Conservation (phyloP, 176 grass and related monocot species). For the Pontederia crassipes region DNA sequence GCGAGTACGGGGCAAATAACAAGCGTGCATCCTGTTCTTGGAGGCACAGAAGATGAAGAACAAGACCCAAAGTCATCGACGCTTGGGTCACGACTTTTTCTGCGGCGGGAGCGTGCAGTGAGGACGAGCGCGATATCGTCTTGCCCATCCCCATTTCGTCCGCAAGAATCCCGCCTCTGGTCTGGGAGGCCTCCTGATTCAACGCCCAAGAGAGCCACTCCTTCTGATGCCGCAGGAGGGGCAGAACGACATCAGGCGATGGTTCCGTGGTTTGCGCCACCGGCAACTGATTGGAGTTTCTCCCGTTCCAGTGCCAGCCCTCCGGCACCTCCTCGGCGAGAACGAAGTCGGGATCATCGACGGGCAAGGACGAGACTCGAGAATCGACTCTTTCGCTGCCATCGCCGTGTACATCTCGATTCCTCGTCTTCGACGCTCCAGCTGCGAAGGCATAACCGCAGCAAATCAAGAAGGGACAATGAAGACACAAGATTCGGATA, state of each 20-base stretch:
- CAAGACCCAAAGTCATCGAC: not conserved
- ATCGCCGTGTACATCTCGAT: too few species aligned
- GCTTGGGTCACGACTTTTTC: not conserved
- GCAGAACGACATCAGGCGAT: constrained; percentile 40
- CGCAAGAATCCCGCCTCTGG: constrained; percentile 69
- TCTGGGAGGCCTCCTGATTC: constrained; percentile 47
- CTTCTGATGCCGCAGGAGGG: constrained; percentile 77
- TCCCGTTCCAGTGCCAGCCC: too few species aligned
- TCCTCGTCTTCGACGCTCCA: too few species aligned
- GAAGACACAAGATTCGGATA: too few species aligned
- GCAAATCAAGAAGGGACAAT: too few species aligned
- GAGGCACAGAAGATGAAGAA: not conserved
- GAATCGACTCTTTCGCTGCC: too few species aligned
- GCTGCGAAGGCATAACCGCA: too few species aligned
- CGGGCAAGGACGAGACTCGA: too few species aligned
- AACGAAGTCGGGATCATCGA: too few species aligned
- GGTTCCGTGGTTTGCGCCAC: constrained; percentile 16
- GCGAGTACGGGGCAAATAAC: constrained; percentile 76
- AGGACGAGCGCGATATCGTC: constrained; percentile 92
- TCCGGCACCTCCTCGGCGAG: too few species aligned
- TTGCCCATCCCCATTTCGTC: constrained; percentile 99
- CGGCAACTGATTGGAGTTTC: too few species aligned
- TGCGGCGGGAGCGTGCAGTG: constrained; percentile 29
- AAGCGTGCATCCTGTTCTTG: constrained; percentile 38
- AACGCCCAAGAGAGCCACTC: constrained; percentile 92